Base-by-base conservation (phyloP, 2,329 filamentous ascomycete species). In the Colletotrichum cordylinicola region DNA sequence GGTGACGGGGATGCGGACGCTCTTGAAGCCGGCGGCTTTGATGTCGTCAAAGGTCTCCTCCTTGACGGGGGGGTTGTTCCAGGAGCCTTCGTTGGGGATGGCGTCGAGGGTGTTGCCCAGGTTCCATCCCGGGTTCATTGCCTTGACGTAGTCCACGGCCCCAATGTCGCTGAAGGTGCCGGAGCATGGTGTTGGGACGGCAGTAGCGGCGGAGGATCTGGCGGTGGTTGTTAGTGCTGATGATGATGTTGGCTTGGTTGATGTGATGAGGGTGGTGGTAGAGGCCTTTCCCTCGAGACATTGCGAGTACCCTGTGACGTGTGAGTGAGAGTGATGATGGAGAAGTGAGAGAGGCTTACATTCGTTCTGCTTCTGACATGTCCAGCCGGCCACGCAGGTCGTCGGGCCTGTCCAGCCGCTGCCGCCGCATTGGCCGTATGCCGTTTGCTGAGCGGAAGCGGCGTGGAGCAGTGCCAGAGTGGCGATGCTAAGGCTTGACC, bases 1-100 rank as follows among this genome's bases (percentile, higher is more conserved):
- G 4, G 91, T 92, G 2, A 92, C 89, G 84, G 91, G 91, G 58
- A 93, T 87, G 15, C 91, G 87, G 65, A 93, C 84, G 69, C 89
- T 87, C 77, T 90, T 91, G 83, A 91, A 92, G 0, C 91, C 91
- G 2, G 88, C 85, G 2, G 84, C 82, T 79, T 90, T 89, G 39
- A 90, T 85, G 67, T 88, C 83, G 58, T 89, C 84, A 72, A 93
- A 90, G 0, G 89, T 91, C 2, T 81, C 80, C 4, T 83, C 83
- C 8, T 86, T 83, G 1, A 91, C 89, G 0, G 88, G 86, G 0
- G 87, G 84, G 72, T 92, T 92, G 77, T 90, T 90, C 91, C 90
- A 93, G 4, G 87, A 89, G 7, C 89, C 90, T 80, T 93, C 91
- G 65, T 87, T 84, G 7, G 76, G 76, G 13, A 77, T 67, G 16